These are phyloP conservation scores for Suillus paluster DNA, from an alignment of 768 basidiomycete genomes.

Conservation along the genomic window DNA sequence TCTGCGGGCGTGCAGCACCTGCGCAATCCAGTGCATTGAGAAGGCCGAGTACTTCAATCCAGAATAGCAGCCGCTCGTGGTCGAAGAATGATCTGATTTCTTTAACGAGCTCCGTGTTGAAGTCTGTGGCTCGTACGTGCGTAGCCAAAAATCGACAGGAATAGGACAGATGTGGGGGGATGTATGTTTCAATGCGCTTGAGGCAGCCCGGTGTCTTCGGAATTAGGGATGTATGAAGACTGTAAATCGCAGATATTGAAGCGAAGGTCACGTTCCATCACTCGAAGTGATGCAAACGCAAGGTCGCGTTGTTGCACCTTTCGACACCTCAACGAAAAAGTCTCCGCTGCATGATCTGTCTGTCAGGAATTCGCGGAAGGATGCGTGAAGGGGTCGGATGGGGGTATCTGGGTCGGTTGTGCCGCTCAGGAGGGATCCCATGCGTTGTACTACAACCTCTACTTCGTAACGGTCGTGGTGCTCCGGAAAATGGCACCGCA, in stretches of 20 bases:
- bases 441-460: neutral
- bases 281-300: conserved; percentile 20
- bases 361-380: conserved; percentile 33
- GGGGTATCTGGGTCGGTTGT: neutral
- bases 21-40: conserved; percentile 1
- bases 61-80: conserved; percentile 13
- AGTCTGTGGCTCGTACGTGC: conserved; percentile 10
- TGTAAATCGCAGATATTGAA: conserved; percentile 42
- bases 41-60: conserved; percentile 8
- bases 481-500: conserved; percentile 1
- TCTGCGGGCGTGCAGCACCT: neutral
- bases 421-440: conserved; percentile 15
- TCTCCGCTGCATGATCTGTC: conserved; percentile 16
- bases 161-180: conserved; percentile 13
- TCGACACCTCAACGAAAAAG: conserved; percentile 16
- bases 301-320: neutral
- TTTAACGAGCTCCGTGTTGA: neutral
- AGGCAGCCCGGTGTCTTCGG: conserved; percentile 17
- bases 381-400: conserved; percentile 28
- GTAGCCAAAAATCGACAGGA: conserved; percentile 17
- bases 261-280: conserved; percentile 33
- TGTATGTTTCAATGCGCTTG: conserved; percentile 1
- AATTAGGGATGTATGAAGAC: conserved; percentile 34
- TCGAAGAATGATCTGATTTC: conserved; percentile 4
- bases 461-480: neutral